Base-by-base conservation (phyloP, 495 filamentous ascomycete species). In the Tuber aestivum region DNA sequence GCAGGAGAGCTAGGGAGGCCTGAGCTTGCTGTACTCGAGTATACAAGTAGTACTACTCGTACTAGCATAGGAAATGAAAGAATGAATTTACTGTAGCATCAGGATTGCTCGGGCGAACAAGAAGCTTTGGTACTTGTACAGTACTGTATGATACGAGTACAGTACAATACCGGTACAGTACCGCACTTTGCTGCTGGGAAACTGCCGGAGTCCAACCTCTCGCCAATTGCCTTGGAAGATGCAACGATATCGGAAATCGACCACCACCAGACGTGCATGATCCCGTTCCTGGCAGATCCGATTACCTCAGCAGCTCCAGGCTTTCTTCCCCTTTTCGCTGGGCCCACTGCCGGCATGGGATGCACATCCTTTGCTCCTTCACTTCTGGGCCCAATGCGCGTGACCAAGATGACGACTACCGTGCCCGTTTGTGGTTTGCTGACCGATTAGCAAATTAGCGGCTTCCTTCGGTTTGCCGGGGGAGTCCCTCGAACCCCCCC, bases 381-480 rank as follows among this genome's bases (percentile, higher is more conserved):
- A 35, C 27, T 18, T 18, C 56, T 18, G 14, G 27, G 14, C 35
- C 56, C 8, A 14, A 65, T 27, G 56, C 56, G 27, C 56, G 56
- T 65, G 56, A 65, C 56, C 56, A 65, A 35, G 56, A 65, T 65
- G 56, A 35, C 27, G 14, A 16, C 27, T 35, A 18, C 27, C 27
- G 14, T 65, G n/a, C 56, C 56, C 12, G 27, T 50, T 23, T n/a
- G 45, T 14, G 12, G n/a, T 27, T 14, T 7, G 12, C 27, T 65
- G 14, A 5, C 12, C 10, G 56, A 14, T 8, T 18, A 35, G 4
- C 56, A 20, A 65, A 65, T 14, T 14, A 3, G 48, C 70, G 73
- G 76, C 38, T 35, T 65, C 70, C 37, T 65, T 72, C 70, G 70
- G 48, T 72, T 72, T 72, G 65, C 75, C 38, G 72, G 68, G 18